Evolutionary conservation across 2,329 filamentous ascomycete genomes (phyloP).

Genomic region (Penicillium sp.): DNA sequence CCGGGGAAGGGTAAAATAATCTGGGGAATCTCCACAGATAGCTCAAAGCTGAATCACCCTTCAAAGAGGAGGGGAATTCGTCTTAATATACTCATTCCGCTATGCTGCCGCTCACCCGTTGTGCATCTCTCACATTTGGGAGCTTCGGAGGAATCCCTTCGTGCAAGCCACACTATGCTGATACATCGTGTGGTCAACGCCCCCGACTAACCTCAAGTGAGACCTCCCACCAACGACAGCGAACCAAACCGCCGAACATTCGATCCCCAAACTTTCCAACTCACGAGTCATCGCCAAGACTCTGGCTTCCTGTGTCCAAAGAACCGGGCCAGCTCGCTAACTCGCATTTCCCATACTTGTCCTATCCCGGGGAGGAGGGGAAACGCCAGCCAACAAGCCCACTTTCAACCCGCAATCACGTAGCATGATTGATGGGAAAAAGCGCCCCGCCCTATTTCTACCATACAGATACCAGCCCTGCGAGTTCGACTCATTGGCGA

Average conservation of each 20-base stretch:
- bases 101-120: background rate
- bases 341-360: background rate
- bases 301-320: background rate
- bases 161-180: constrained; percentile 9
- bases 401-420: background rate
- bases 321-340: background rate
- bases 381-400: background rate
- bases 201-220: constrained; percentile 4
- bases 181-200: constrained; percentile 4
- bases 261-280: background rate
- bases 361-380: background rate
- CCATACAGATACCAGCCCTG: background rate
- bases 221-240: background rate
- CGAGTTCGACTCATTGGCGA: background rate
- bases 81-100: background rate
- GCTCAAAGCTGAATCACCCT: background rate
- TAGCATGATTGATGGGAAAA: constrained; percentile 30
- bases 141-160: constrained; percentile 12
- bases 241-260: background rate
- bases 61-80: background rate
- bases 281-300: background rate
- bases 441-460: background rate
- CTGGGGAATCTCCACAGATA: constrained; percentile 30
- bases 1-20: constrained; percentile 18
- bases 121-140: no score